Percentiles rank a stretch among this genome's conserved stretches.
Conservation (phyloP, 495 filamentous ascomycete species). For the Coniosporium apollinis region DNA sequence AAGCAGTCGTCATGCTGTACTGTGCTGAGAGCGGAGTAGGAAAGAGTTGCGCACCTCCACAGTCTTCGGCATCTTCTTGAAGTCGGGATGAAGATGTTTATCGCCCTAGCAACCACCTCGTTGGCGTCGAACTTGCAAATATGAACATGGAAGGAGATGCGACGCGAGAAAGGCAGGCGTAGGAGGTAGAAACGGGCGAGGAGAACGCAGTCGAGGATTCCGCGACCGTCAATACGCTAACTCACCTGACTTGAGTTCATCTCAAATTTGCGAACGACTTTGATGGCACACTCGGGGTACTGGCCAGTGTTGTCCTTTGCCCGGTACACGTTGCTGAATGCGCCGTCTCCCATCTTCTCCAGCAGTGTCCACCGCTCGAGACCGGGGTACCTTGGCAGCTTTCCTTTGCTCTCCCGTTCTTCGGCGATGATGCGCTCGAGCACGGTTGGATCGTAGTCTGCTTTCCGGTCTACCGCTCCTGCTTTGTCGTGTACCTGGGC, state of each 20-base stretch:
- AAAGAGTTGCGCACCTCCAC: constrained; percentile 76
- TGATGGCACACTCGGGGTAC: constrained; percentile 79
- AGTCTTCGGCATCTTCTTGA: constrained; percentile 83
- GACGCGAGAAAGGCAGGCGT: too few species aligned
- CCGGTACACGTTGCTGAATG: constrained; percentile 96
- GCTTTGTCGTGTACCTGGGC: constrained; percentile 20
- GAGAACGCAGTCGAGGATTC: too few species aligned
- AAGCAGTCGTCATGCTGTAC: too few species aligned
- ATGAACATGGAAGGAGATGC: not conserved
- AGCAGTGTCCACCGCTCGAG: constrained; percentile 77
- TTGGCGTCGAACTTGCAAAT: constrained; percentile 20
- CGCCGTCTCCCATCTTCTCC: constrained; percentile 98
- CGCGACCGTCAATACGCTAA: constrained; percentile 12
- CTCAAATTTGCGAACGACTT: constrained; percentile 95
- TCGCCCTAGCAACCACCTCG: constrained; percentile 45
- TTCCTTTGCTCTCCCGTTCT: constrained; percentile 67
- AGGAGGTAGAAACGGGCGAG: too few species aligned
- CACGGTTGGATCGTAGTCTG: constrained; percentile 40
- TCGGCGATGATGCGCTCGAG: constrained; percentile 78
- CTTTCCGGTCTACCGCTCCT: constrained; percentile 28
- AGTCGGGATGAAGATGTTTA: constrained; percentile 70
- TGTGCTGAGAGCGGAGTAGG: too few species aligned
- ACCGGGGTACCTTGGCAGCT: constrained; percentile 81
- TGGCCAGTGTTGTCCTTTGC: constrained; percentile 56
- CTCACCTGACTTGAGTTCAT: constrained; percentile 97